Conservation (phyloP, 2,329 filamentous ascomycete species). For the Aureobasidium pullulans region DNA sequence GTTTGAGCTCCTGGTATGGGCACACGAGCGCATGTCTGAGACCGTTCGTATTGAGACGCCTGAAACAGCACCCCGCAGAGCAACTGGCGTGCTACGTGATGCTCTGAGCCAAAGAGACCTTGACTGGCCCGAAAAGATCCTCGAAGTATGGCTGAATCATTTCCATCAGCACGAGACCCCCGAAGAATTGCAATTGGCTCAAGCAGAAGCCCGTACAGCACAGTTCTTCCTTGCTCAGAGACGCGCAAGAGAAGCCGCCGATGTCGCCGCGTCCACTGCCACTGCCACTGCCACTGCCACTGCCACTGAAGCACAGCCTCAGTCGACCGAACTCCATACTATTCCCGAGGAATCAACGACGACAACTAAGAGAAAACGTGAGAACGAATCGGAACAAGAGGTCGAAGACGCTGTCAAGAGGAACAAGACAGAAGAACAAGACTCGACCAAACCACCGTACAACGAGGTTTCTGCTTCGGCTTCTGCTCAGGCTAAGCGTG, state of each 20-base stretch:
- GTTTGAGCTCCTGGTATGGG: constrained; percentile 78
- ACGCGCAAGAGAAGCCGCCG: constrained; percentile 59
- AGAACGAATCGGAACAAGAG: constrained; percentile 45
- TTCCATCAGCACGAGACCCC: constrained; percentile 87
- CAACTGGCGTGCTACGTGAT: constrained; percentile 68
- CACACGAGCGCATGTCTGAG: constrained; percentile 48
- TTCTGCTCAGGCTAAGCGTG: constrained; percentile 54
- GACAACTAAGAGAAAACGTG: constrained; percentile 66
- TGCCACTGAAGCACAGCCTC: constrained; percentile 29
- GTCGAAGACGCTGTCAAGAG: constrained; percentile 59
- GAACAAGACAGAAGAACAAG: constrained; percentile 42
- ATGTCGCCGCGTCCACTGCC: constrained; percentile 53
- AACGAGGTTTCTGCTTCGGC: constrained; percentile 29
- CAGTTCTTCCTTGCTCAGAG: constrained; percentile 56
- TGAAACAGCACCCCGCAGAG: constrained; percentile 59
- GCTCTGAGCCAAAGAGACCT: constrained; percentile 57
- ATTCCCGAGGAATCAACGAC: constrained; percentile 22
- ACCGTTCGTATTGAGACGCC: constrained; percentile 41
- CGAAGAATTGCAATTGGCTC: constrained; percentile 63
- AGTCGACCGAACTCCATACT: constrained; percentile 26
- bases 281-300: constrained; percentile 53
- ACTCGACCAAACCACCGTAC: constrained; percentile 19
- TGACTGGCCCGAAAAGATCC: constrained; percentile 69
- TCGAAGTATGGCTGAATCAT: constrained; percentile 68
- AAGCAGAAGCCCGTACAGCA: constrained; percentile 65